Conservation (phyloP, 441 rosid species). For the Euphorbia celastroides region DNA sequence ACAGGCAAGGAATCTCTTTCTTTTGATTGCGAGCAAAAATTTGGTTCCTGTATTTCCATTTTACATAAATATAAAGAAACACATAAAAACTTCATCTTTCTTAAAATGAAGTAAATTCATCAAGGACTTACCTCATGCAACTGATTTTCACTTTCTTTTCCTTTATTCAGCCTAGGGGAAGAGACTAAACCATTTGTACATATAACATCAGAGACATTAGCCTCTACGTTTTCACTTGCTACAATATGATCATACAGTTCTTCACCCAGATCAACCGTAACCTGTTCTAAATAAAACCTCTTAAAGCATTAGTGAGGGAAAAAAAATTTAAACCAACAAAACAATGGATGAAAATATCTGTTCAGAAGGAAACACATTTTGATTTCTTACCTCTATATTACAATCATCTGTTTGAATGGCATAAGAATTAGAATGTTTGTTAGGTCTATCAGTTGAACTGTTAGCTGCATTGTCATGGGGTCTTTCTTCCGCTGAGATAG, state of each 20-base stretch:
- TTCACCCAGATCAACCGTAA: constrained; percentile 24
- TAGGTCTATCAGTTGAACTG: constrained; percentile 27
- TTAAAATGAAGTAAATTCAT: constrained; percentile 5
- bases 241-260: constrained; percentile 22
- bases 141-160: constrained; percentile 26
- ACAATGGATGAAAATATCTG: not conserved
- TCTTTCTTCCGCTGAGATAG: constrained; percentile 18
- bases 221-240: constrained; percentile 25
- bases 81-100: constrained; percentile 4
- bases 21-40: constrained; percentile 13
- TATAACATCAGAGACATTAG: constrained; percentile 22
- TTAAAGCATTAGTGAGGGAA: constrained; percentile 3
- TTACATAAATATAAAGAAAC: constrained; percentile 7
- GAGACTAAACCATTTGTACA: constrained; percentile 23
- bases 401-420: constrained; percentile 24
- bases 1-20: constrained; percentile 20
- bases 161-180: constrained; percentile 25
- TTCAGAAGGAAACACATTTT: not conserved
- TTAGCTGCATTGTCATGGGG: constrained; percentile 28
- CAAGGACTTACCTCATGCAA: constrained; percentile 31
- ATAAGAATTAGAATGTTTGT: constrained; percentile 20
- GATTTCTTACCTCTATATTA: constrained; percentile 22
- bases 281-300: constrained; percentile 28
- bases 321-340: constrained; percentile 17
- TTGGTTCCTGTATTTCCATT: constrained; percentile 38